Evolutionary conservation across 2,329 filamentous ascomycete species (phyloP), one percentile per base, ranked within the genome.

Genomic region (Ploettnerulaceae sp.): DNA sequence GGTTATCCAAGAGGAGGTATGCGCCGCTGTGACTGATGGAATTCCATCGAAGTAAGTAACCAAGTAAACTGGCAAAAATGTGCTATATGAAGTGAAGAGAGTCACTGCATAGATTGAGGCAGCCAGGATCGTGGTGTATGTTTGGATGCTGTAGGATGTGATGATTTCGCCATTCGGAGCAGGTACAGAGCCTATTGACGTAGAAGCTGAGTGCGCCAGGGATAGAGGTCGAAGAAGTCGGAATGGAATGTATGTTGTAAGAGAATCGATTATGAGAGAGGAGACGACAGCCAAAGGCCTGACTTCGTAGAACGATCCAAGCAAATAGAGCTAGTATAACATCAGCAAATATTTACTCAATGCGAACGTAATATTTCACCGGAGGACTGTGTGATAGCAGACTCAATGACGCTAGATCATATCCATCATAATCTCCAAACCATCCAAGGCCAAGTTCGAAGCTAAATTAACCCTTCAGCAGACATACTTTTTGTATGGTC

Each of bases 251-350:
- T 82, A 81, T 32, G 80, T 79, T 2, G 86, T 79, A 49, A 82
- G 58, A 42, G 86, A 69, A 58, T 90, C 85, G 58, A 91, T 84
- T 25, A 69, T 64, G 40, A 89, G 74, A 26, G 79, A 79, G 29
- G 76, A 69, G 22, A 81, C 60, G 15, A 82, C 74, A 0, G 84
- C 83, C 43, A 71, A 66, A 20, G 77, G 70, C 20, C 77, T 75
- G 56, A 94, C 74, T 26, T 73, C 68, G 74, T 94, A 95, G 71
- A 94, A 95, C 42, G 81, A 81, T 22, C 74, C 73, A 21, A 95
- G 73, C 33, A 96, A 80, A 62, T 86, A 86, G 52, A 85, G 79
- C 79, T 82, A 55, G 26, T n/a, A 9, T 5, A 11, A 14, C 41
- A 31, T 52, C 39, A 56, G 32, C 24, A 25, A 28, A 36, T 20